Evolutionary conservation across 176 grass and related monocot genomes (phyloP).

Genomic region (Cocos nucifera): DNA sequence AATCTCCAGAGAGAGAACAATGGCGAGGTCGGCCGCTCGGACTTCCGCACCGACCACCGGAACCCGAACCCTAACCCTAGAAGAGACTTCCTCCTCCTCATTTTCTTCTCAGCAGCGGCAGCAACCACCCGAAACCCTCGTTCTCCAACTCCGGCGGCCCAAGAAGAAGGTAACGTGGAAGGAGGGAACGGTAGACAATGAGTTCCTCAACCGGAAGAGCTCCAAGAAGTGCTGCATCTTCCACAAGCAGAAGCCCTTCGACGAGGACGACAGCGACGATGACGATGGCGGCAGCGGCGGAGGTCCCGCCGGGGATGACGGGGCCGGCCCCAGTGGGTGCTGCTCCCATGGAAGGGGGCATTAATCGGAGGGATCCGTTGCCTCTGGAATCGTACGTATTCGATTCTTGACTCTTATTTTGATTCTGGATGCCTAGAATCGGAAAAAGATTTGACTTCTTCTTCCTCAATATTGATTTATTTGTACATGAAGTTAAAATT

Average conservation of each 20-base stretch:
- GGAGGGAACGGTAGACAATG: conserved; percentile 96
- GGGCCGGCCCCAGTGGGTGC: conserved; percentile 12
- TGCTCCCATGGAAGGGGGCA: conserved; percentile 37
- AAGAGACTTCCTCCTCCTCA: conserved; percentile 20
- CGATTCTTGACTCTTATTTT: no score
- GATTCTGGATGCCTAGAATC: no score
- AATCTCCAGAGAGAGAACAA: no score
- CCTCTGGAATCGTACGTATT: no score
- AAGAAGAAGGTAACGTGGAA: conserved; percentile 99
- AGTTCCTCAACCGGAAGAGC: conserved; percentile 82
- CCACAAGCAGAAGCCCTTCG: conserved; percentile 85
- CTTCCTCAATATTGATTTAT: no score
- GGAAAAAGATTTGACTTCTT: no score
- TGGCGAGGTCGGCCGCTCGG: no score
- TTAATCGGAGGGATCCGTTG: no score
- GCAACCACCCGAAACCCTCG: conserved; percentile 30
- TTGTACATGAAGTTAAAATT: no score
- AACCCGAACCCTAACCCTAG: conserved; percentile 44
- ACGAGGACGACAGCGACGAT: conserved; percentile 89
- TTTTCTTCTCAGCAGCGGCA: conserved; percentile 21
- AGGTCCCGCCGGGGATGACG: conserved; percentile 9
- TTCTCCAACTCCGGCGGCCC: conserved; percentile 59
- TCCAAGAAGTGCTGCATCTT: conserved; percentile 99
- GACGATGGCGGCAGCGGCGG: conserved; percentile 26
- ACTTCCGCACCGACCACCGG: background rate